Percentiles rank a stretch among this genome's conserved stretches.
Conservation (phyloP, 176 grass and related monocot species). For the Olyra latifolia region DNA sequence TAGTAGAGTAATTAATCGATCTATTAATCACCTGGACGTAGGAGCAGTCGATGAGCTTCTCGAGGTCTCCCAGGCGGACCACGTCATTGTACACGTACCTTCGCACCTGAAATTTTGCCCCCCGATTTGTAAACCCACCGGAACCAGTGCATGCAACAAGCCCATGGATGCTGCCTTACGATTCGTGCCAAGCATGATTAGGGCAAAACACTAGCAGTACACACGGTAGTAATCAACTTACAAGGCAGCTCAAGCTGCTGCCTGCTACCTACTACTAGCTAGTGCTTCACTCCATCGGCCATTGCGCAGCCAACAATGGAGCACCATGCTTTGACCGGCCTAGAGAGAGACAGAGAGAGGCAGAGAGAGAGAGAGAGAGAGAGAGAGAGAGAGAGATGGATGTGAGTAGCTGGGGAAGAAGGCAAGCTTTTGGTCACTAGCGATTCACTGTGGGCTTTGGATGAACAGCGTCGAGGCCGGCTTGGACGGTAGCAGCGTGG, state of each 20-base stretch:
- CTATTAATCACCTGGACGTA: conserved; percentile 69
- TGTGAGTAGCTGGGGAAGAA: not conserved
- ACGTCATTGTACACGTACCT: conserved; percentile 96
- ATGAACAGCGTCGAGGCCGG: conserved; percentile 40
- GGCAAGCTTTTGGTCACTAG: conserved; percentile 14
- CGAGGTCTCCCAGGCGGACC: conserved; percentile 80
- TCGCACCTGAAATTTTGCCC: conserved; percentile 49
- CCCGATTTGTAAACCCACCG: no score
- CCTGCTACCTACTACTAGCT: not conserved
- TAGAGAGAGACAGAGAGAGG: no score
- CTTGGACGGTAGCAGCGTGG: conserved; percentile 29
- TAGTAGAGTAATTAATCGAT: no score
- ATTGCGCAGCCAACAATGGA: conserved; percentile 32
- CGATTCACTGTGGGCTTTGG: conserved; percentile 23
- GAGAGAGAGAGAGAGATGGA: no score
- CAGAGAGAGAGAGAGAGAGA: no score
- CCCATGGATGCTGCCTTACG: not conserved
- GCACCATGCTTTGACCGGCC: conserved; percentile 59
- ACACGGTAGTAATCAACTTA: no score
- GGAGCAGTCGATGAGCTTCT: conserved; percentile 92
- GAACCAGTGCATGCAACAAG: no score
- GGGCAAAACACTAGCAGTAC: not conserved
- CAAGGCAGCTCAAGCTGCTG: no score
- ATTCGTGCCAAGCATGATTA: conserved; percentile 6
- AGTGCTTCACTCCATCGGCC: no score